Base-by-base conservation (phyloP, 805 yeast genomes). In the Schizosaccharomyces japonicus region DNA sequence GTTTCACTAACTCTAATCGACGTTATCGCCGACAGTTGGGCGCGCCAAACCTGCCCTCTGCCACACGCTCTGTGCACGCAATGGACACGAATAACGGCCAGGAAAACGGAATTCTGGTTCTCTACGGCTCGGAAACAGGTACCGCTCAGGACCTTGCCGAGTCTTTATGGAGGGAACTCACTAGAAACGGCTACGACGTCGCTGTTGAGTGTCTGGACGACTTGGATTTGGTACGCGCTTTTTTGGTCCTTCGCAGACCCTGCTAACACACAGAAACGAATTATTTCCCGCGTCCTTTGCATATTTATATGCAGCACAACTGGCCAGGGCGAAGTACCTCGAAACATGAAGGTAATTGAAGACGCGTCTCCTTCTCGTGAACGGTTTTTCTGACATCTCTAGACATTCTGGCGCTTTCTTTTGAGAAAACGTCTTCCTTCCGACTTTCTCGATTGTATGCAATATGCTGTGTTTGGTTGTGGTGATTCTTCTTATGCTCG, bases 401-500 rank as follows among this genome's bases (percentile, higher is more conserved):
- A 45, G 47, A 29, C 28, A 45, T 30, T 87, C 52, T 80, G 94
- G 92, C 68, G 69, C 53, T 74, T 78, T 51, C 60, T 90, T 54
- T 69, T 82, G 49, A 73, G 71, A 57, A 73, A 70, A 57, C 75
- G 74, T 52, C 69, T 87, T 5, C 69, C 90, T 64, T 27, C 53
- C 0, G 73, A 73, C 54, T 62, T 82, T 28, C 62, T 87, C 34
- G 68, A 68, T 52, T 80, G 77, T 56, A 54, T 81, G 8, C 60
- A 64, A 15, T 67, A 84, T 53, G 72, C 87, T 2, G 70, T 83
- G 1, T 79, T 90, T 57, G 99, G 98, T 0, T 63, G 90, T 1
- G 99, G 99, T 25, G 96, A 90, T 60, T 78, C 94, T 0, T 78
- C 93, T 1, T 90, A 90, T 58, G 81, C 92, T 25, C 72, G 78